Conservation (phyloP, 2,329 filamentous ascomycete species). For the Aspergillus persii region DNA sequence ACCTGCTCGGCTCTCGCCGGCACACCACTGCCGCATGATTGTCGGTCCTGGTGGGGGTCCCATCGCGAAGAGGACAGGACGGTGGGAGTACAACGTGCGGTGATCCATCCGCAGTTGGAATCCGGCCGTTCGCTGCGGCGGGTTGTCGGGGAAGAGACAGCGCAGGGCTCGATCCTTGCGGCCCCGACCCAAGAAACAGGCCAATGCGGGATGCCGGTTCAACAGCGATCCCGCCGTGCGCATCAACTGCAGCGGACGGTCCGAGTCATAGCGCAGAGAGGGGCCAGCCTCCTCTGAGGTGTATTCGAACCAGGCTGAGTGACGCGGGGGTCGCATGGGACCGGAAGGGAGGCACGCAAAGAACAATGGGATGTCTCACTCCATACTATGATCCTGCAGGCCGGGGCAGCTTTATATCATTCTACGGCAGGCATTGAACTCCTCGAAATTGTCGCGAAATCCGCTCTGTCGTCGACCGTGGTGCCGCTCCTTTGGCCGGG, state of each 20-base stretch:
- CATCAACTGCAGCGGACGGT: not conserved
- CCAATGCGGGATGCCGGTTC: not conserved
- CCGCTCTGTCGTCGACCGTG: not conserved
- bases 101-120: conserved; percentile 1
- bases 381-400: not conserved
- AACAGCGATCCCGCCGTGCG: not conserved
- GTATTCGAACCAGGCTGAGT: conserved; percentile 1
- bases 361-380: not conserved
- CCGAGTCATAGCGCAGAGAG: not conserved
- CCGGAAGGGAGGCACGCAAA: not conserved
- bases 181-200: not conserved
- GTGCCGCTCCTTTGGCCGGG: not conserved
- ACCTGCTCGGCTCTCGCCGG: not conserved
- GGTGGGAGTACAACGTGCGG: not conserved
- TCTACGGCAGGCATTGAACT: not conserved
- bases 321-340: not conserved
- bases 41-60: not conserved
- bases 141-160: conserved; percentile 1
- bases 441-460: not conserved
- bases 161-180: conserved; percentile 2
- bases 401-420: not conserved
- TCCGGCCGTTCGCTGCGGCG: not conserved
- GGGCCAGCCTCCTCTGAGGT: not conserved
- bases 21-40: not conserved
- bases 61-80: not conserved